A percentile compares a stretch with the other conserved stretches of the same genome.
phyloP scores from a whole-genome alignment of 495 filamentous ascomycete species.

The Podospora australis region DNA sequence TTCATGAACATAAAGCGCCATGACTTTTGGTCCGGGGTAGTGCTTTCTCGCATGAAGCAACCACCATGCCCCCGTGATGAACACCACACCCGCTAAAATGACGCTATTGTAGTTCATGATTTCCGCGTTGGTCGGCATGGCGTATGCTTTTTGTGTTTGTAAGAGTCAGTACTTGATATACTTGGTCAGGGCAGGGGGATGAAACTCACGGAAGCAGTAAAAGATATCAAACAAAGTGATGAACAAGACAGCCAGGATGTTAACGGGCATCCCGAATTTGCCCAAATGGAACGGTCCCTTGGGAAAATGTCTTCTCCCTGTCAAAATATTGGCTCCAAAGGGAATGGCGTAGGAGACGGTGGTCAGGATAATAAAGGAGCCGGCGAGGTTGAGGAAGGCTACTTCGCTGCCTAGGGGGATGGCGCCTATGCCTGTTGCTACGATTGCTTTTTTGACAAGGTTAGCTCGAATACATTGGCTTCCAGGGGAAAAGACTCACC shows the following conservation, averaged over 20 bases:
- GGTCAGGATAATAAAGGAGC: constrained; percentile 67
- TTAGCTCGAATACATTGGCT: background rate
- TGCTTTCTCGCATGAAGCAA: constrained; percentile 50
- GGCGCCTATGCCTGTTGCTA: constrained; percentile 62
- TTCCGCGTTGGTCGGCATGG: constrained; percentile 45
- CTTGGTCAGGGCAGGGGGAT: background rate
- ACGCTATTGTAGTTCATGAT: constrained; percentile 70
- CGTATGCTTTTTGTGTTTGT: constrained; percentile 44
- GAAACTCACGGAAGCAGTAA: constrained; percentile 56
- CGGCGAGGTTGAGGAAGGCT: constrained; percentile 71
- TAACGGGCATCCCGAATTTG: constrained; percentile 52
- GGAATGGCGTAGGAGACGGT: constrained; percentile 69
- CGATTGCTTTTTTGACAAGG: constrained; percentile 21
- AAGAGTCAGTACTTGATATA: background rate
- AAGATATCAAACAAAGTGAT: constrained; percentile 66
- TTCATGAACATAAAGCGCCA: constrained; percentile 39
- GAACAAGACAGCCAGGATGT: constrained; percentile 52
- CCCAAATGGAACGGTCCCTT: constrained; percentile 67
- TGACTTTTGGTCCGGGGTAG: constrained; percentile 55
- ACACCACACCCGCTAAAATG: constrained; percentile 52
- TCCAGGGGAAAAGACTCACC: constrained; percentile 18
- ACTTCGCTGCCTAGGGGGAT: constrained; percentile 68
- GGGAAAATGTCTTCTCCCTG: constrained; percentile 54
- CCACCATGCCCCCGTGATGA: constrained; percentile 56
- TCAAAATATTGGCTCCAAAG: constrained; percentile 67